A percentile compares a stretch with the other conserved stretches of the same genome.
These are phyloP conservation scores for Suhomyces coccinellae DNA, from an alignment of 1,139 yeast species.

Conservation along the genomic window DNA sequence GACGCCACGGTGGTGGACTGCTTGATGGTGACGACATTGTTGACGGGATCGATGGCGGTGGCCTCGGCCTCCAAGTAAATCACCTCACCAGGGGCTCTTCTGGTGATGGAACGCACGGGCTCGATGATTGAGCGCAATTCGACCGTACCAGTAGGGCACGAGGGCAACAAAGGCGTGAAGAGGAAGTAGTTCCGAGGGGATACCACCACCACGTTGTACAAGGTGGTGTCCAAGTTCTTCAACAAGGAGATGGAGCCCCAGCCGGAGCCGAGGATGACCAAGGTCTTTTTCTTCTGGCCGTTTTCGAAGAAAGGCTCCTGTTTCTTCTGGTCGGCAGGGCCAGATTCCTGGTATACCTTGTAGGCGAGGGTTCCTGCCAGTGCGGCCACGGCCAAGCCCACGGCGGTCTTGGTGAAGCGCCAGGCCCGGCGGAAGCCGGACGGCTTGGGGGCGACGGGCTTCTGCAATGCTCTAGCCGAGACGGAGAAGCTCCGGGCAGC, in stretches of 20 bases:
- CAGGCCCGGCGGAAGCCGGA: slow-evolving; percentile 27
- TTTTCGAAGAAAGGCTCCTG: slow-evolving; percentile 54
- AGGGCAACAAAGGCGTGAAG: slow-evolving; percentile 91
- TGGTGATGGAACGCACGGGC: slow-evolving; percentile 68
- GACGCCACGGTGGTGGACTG: slow-evolving; percentile 53
- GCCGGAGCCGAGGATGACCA: slow-evolving; percentile 89
- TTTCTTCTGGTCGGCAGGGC: slow-evolving; percentile 55
- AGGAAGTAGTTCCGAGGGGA: slow-evolving; percentile 94
- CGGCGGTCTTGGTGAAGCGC: slow-evolving; percentile 31
- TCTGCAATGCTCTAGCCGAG: slow-evolving; percentile 21
- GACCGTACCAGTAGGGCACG: slow-evolving; percentile 91
- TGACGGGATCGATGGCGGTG: slow-evolving; percentile 70
- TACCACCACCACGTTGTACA: slow-evolving; percentile 84
- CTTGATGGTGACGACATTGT: slow-evolving; percentile 61
- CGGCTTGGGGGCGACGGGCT: slow-evolving; percentile 15
- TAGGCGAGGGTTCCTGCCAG: slow-evolving; percentile 52
- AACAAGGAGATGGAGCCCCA: slow-evolving; percentile 89
- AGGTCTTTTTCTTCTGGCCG: slow-evolving; percentile 81
- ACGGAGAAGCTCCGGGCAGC: slow-evolving; percentile 11
- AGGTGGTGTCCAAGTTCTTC: slow-evolving; percentile 80
- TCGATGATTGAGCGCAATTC: slow-evolving; percentile 88
- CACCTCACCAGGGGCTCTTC: slow-evolving; percentile 72
- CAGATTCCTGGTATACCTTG: slow-evolving; percentile 60
- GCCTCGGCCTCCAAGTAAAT: slow-evolving; percentile 91
- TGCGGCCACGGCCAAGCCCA: slow-evolving; percentile 32